These are phyloP conservation scores for Didymella exigua DNA, from an alignment of 2,329 filamentous ascomycete genomes.

Conservation along the genomic window DNA sequence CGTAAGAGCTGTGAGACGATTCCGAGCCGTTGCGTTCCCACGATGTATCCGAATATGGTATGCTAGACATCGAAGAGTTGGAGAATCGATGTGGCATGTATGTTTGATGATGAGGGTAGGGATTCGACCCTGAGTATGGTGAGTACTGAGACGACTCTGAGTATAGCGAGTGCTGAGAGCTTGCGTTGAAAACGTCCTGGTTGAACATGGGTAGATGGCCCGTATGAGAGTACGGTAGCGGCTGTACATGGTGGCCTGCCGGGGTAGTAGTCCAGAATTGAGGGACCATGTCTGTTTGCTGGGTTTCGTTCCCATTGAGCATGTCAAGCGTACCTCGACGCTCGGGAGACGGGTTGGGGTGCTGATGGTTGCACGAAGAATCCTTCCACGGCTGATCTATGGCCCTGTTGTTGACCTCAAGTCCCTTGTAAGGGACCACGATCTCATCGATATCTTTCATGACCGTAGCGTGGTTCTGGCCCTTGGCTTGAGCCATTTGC, in stretches of 20 bases:
- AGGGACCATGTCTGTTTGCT: not conserved
- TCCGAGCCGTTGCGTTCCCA: constrained; percentile 35
- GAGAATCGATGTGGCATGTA: constrained; percentile 30
- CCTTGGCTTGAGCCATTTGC: constrained; percentile 25
- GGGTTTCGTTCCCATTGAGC: constrained; percentile 18
- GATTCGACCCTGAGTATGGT: not conserved
- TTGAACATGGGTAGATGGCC: constrained; percentile 22
- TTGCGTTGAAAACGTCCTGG: constrained; percentile 22
- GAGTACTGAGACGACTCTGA: constrained; percentile 13
- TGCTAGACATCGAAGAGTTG: constrained; percentile 31
- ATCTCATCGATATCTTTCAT: constrained; percentile 46
- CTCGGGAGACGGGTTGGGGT: not conserved
- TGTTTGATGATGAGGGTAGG: not conserved
- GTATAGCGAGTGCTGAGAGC: constrained; percentile 12
- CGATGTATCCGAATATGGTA: constrained; percentile 35
- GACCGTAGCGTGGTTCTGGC: constrained; percentile 30
- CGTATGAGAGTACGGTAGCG: not conserved
- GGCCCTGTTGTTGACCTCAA: constrained; percentile 11
- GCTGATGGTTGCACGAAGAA: not conserved
- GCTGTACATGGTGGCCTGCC: not conserved
- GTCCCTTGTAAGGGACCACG: constrained; percentile 38
- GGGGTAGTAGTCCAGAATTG: not conserved
- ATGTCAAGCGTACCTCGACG: constrained; percentile 30
- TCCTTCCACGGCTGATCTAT: constrained; percentile 7
- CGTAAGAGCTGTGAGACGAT: constrained; percentile 32